Conservation (phyloP, 2,329 filamentous ascomycete species). For the Balansia obtecta region DNA sequence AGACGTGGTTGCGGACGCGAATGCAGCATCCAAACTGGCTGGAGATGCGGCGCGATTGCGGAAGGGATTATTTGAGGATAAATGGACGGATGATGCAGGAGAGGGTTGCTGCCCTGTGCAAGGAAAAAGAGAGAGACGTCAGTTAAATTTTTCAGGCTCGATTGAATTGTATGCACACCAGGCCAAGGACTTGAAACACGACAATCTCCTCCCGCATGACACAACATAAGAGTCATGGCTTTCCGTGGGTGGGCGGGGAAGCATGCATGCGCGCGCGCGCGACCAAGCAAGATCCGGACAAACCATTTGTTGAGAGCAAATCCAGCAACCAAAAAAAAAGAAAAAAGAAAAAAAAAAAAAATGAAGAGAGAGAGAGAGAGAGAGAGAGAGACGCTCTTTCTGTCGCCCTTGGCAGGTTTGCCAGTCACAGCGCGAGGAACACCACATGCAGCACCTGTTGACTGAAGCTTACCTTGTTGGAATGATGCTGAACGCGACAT, state of each 20-base stretch:
- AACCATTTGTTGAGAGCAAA: neutral
- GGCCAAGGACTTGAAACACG: conserved; percentile 12
- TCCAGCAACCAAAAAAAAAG: neutral
- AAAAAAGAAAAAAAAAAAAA: too few relatives aligned
- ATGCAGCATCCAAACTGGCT: conserved; percentile 21
- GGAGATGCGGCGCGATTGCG: conserved; percentile 61
- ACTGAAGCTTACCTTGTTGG: conserved; percentile 8
- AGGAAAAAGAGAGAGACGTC: conserved; percentile 5
- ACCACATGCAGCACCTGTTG: neutral
- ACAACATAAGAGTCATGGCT: conserved; percentile 4
- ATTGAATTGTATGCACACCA: neutral
- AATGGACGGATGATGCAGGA: conserved; percentile 45
- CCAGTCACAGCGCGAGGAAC: neutral
- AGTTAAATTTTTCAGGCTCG: conserved; percentile 3
- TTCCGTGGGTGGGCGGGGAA: conserved; percentile 2
- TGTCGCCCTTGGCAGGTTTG: neutral
- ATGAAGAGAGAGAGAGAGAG: too few relatives aligned
- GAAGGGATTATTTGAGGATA: conserved; percentile 74
- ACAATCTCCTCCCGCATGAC: conserved; percentile 8
- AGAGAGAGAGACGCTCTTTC: too few relatives aligned
- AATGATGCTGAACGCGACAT: conserved; percentile 9
- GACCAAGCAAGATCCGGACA: neutral
- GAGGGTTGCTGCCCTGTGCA: conserved; percentile 11
- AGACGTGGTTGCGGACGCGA: conserved; percentile 32
- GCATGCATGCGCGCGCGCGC: conserved; percentile 4